These are phyloP conservation scores for Tetraselmis chui DNA, from an alignment of 139 green algal species.

Conservation along the genomic window DNA sequence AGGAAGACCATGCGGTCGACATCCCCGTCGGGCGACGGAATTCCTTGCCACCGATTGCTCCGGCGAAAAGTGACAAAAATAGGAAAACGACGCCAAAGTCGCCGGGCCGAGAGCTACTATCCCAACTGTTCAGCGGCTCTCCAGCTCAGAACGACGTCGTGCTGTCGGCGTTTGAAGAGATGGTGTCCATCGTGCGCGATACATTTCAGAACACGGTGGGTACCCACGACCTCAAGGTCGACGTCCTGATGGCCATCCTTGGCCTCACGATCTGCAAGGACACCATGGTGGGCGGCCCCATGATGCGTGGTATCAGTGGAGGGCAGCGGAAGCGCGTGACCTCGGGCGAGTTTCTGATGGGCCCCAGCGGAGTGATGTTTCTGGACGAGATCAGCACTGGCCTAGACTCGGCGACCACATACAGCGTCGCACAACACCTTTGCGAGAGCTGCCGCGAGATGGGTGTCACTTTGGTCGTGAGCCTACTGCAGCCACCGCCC, in stretches of 20 bases:
- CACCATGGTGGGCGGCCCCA: constrained; percentile 54
- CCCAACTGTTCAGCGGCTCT: too few species aligned
- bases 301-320: constrained; percentile 50
- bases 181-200: constrained; percentile 30
- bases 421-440: too few species aligned
- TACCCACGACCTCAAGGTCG: constrained; percentile 32
- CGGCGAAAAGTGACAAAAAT: too few species aligned
- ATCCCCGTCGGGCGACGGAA: too few species aligned
- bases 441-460: too few species aligned
- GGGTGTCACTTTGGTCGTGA: constrained; percentile 33
- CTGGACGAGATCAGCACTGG: constrained; percentile 22
- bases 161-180: constrained; percentile 24
- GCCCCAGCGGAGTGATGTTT: constrained; percentile 28
- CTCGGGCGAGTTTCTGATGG: constrained; percentile 44
- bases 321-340: constrained; percentile 65
- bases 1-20: too few species aligned
- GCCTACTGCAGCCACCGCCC: constrained; percentile 35
- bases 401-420: constrained; percentile 25
- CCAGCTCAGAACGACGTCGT: too few species aligned
- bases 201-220: constrained; percentile 1
- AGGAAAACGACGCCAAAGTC: too few species aligned
- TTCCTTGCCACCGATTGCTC: too few species aligned
- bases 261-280: constrained; percentile 34
- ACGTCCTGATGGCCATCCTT: constrained; percentile 47
- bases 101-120: too few species aligned